Evolutionary conservation across 2,329 filamentous ascomycete genomes (phyloP), one percentile per base, ranked within the genome.

Genomic region (Lecanicillium sp.): DNA sequence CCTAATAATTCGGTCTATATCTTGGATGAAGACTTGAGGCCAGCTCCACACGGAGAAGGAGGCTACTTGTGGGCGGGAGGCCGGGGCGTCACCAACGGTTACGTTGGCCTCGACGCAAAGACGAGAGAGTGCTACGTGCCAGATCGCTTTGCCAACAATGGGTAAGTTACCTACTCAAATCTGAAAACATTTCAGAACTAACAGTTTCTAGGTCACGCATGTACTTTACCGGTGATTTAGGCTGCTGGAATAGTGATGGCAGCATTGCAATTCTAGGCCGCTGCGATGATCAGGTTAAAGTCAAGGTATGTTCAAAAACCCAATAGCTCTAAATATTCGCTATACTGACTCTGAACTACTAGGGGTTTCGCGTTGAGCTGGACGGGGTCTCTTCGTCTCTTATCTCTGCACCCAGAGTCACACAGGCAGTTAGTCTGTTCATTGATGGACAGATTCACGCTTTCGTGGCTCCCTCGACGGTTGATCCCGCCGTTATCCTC

Each of bases 171-270:
- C 6, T 13, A 28, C 16, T 11, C 13, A 12, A 2, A n/a, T 7
- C 12, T 39, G 35, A 30, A 13, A 35, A 9, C 9, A 16, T 36
- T 34, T 12, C 41, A 27, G 25, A 25, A 43, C 39, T 40, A 34
- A 31, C 28, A 19, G 9, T 7, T 12, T 11, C 9, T 31, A 69
- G 65, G 3, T 59, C 57, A 3, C 59, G 59, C 46, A 77, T 78
- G 68, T 79, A 75, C 55, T 73, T 75, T 48, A 79, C 75, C 2
- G 75, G 75, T 6, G 75, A 80, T 46, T 61, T 79, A 16, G 73
- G 69, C 14, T 60, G 63, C 11, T 78, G 74, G 73, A 60, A 62
- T 28, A 50, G 59, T 3, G 67, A 75, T 47, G 74, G 75, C 9
- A 65, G 62, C 18, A 59, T 80, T 28, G 64, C 74, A 31, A 73